phyloP scores from a whole-genome alignment of 768 basidiomycete species.

The Calocera cornea region DNA sequence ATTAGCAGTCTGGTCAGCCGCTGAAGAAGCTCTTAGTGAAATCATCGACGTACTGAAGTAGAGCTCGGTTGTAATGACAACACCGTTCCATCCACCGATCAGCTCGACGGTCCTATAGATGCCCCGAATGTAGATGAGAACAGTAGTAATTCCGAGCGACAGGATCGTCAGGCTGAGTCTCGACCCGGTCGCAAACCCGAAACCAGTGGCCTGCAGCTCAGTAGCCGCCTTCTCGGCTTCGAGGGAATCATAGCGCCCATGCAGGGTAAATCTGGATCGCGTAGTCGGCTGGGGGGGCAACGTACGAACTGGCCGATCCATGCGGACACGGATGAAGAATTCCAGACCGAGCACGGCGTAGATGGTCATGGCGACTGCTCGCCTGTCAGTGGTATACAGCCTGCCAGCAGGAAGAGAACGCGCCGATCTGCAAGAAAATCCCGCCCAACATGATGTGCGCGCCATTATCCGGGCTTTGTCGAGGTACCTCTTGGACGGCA shows the following conservation, averaged over 20 bases:
- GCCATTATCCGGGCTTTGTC: slow-evolving; percentile 26
- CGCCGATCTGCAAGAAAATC: slow-evolving; percentile 45
- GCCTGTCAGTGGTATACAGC: slow-evolving; percentile 9
- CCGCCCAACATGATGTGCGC: slow-evolving; percentile 48
- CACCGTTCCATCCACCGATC: slow-evolving; percentile 38
- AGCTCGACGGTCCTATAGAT: slow-evolving; percentile 43
- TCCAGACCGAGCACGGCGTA: slow-evolving; percentile 33
- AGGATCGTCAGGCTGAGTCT: slow-evolving; percentile 18
- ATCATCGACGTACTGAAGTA: slow-evolving; percentile 30
- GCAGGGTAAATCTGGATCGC: neutral
- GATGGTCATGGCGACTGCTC: slow-evolving; percentile 30
- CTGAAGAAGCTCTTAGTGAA: neutral
- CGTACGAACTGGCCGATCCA: slow-evolving; percentile 15
- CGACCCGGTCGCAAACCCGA: neutral
- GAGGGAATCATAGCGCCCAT: neutral
- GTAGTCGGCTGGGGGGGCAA: neutral
- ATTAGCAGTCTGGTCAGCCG: neutral
- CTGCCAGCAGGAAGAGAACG: slow-evolving; percentile 12
- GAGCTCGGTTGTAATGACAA: slow-evolving; percentile 36
- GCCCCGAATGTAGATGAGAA: slow-evolving; percentile 36
- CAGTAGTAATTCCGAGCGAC: slow-evolving; percentile 27
- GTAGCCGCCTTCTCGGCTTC: neutral
- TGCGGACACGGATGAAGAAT: slow-evolving; percentile 32
- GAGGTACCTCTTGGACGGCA: slow-evolving; percentile 15
- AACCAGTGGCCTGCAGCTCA: neutral